A percentile compares a stretch with the other conserved stretches of the same genome.
These are phyloP conservation scores for Arbutus unedo DNA, from an alignment of 148 eudicot species.

Conservation along the genomic window DNA sequence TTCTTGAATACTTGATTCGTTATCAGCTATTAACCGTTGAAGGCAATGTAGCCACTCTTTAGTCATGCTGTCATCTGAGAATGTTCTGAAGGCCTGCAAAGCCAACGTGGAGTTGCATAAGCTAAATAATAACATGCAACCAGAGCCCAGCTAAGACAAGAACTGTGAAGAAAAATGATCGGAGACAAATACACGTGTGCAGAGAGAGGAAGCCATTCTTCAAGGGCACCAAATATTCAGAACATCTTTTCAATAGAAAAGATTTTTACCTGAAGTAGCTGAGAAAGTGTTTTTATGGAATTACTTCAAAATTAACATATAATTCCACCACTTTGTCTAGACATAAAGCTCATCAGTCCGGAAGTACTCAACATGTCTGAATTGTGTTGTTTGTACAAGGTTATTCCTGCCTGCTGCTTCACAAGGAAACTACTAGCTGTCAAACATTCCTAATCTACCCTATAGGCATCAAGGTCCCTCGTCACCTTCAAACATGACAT, in stretches of 20 bases:
- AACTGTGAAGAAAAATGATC: background rate
- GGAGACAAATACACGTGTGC: background rate
- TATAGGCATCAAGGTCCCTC: background rate
- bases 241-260: background rate
- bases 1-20: slow-evolving; percentile 94
- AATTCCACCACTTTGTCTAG: no score
- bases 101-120: slow-evolving; percentile 1
- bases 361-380: background rate
- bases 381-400: background rate
- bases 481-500: background rate
- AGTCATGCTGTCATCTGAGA: slow-evolving; percentile 47
- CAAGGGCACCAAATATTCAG: background rate
- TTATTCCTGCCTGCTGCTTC: background rate
- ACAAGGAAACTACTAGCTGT: background rate
- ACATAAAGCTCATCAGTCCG: no score
- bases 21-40: slow-evolving; percentile 78
- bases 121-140: background rate
- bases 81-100: slow-evolving; percentile 70
- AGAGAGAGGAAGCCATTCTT: background rate
- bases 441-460: background rate
- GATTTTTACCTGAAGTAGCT: background rate
- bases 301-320: background rate
- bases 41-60: slow-evolving; percentile 92
- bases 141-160: background rate
- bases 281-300: background rate